Conservation (phyloP, 306 rosid species). For the Hippophae rhamnoides region DNA sequence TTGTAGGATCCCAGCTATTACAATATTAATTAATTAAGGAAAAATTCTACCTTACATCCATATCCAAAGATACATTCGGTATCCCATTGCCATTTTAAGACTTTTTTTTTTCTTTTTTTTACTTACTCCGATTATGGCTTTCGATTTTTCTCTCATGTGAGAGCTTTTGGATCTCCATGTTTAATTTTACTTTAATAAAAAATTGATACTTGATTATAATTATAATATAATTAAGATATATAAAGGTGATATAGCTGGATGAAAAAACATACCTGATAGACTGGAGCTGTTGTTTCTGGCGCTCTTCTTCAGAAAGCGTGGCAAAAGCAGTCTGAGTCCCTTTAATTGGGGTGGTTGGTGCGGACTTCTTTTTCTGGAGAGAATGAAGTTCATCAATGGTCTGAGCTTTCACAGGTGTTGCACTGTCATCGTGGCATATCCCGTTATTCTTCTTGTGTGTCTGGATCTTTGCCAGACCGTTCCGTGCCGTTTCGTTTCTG, state of each 20-base stretch:
- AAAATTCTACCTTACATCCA: slow-evolving; percentile 39
- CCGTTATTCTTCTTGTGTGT: slow-evolving; percentile 24
- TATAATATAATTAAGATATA: no score
- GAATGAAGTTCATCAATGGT: slow-evolving; percentile 86
- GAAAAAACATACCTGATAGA: slow-evolving; percentile 49
- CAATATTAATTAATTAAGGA: background rate
- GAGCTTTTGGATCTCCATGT: no score
- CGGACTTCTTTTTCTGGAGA: slow-evolving; percentile 66
- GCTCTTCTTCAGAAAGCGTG: slow-evolving; percentile 42
- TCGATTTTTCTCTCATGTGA: no score
- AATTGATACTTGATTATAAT: no score
- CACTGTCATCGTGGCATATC: slow-evolving; percentile 70
- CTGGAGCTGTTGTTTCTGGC: slow-evolving; percentile 61
- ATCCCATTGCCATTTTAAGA: no score
- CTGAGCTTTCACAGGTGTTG: slow-evolving; percentile 60
- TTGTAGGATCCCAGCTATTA: background rate
- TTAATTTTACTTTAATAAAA: no score
- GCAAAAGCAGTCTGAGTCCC: slow-evolving; percentile 24
- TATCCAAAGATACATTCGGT: no score
- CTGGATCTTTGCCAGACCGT: slow-evolving; percentile 45
- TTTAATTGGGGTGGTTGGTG: slow-evolving; percentile 53
- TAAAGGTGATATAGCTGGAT: no score
- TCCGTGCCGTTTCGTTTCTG: slow-evolving; percentile 15
- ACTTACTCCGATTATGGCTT: no score
- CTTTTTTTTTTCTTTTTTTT: no score